Base-by-base conservation (phyloP, 306 rosid genomes). In the Trifolium subterraneum region DNA sequence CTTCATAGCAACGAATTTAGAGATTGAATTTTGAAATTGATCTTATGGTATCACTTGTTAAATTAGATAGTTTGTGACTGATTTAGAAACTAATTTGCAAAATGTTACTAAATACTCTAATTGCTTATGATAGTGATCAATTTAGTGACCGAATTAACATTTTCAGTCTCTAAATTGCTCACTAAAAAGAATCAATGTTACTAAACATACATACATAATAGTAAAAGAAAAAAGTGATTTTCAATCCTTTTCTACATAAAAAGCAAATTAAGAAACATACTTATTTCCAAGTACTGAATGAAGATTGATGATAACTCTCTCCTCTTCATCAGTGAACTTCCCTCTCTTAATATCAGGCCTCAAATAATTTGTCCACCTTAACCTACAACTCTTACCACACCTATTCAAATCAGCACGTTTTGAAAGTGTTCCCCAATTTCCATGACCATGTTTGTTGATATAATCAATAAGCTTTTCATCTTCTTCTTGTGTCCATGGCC, bases 401-500 rank as follows among this genome's bases (percentile, higher is more conserved):
- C 98, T 74, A 82, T 89, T 93, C 54, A 93, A 85, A 62, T 94
- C 96, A 1, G 98, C 93, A 33, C 76, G 88, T 87, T 91, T 88
- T 18, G 98, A 81, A 42, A 93, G 86, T 4, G 92, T 68, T 74
- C 96, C 86, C 98, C 98, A 93, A 68, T 85, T 89, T 64, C 96
- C 98, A 74, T 87, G 91, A 54, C 97, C 96, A 42, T 93, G 69
- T 27, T 41, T 74, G 27, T 15, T 82, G 63, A 93, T 87, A 51
- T 87, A 82, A 72, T 88, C 89, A 56, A 74, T 44, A 39, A 93
- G 82, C 73, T 76, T 91, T 78, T 88, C 78, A 75, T 93, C 98
- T 87, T 93, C 97, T 69, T 93, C 98, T 3, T 86, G 78, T 48
- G 94, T 93, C 98, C 98, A 93, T 78, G 96, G 98, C 79, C 98